Conservation (phyloP, 371 early-diverging fungal genomes). For the Parasitella parasitica region DNA sequence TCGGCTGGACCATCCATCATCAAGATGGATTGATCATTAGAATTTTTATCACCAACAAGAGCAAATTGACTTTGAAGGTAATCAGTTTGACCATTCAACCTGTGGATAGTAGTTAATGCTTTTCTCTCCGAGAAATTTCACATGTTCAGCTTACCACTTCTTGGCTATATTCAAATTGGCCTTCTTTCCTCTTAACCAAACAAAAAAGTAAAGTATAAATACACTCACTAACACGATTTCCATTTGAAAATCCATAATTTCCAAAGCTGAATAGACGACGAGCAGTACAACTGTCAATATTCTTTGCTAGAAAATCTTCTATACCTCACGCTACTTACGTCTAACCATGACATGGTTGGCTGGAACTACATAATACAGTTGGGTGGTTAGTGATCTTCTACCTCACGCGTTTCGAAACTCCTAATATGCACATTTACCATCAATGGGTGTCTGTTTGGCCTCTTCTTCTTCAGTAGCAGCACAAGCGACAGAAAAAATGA, state of each 20-base stretch:
- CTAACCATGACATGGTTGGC: constrained; percentile 11
- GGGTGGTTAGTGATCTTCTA: background rate
- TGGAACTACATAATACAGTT: background rate
- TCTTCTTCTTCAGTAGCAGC: background rate
- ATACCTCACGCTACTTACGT: constrained; percentile 14
- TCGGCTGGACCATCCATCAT: constrained; percentile 73
- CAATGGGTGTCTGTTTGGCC: background rate
- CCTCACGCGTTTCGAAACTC: background rate
- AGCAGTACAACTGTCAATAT: background rate
- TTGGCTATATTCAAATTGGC: constrained; percentile 36
- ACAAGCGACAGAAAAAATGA: background rate
- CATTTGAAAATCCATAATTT: constrained; percentile 30
- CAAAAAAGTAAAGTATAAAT: constrained; percentile 22
- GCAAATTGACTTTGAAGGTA: constrained; percentile 59
- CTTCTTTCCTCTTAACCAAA: constrained; percentile 35
- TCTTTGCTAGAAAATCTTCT: background rate
- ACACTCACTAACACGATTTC: constrained; percentile 24
- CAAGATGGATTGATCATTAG: constrained; percentile 38
- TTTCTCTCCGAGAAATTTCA: background rate
- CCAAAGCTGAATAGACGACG: constrained; percentile 18
- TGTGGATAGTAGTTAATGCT: no score
- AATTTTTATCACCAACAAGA: constrained; percentile 62
- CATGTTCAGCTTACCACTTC: constrained; percentile 28
- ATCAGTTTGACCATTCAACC: constrained; percentile 35
- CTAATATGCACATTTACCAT: constrained; percentile 1